phyloP scores from a whole-genome alignment of 192 early-diverging fungal species.

The Dissophora globulifera region DNA sequence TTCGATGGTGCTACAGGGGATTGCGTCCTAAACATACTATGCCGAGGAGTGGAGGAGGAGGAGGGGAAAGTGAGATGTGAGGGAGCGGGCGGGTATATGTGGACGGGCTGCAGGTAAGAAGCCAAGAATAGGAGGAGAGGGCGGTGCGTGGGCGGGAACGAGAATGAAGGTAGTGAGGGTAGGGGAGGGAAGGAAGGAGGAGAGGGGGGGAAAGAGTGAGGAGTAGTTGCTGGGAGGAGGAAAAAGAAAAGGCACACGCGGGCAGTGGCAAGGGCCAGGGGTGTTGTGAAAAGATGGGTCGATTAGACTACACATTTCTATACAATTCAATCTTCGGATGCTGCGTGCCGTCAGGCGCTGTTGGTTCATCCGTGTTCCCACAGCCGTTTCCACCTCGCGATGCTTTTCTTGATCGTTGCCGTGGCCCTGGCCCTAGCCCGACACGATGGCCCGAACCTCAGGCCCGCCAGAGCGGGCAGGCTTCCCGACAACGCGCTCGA shows the following conservation, averaged over 20 bases:
- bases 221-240: background rate
- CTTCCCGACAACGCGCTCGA: too few species aligned
- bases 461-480: too few species aligned
- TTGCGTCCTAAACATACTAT: slow-evolving; percentile 9
- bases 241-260: background rate
- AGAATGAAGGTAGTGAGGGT: background rate
- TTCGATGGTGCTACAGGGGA: background rate
- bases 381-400: too few species aligned
- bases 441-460: too few species aligned
- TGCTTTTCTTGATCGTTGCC: too few species aligned
- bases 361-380: too few species aligned
- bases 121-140: background rate
- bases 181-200: background rate
- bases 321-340: too few species aligned
- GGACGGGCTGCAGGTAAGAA: background rate
- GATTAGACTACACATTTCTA: too few species aligned
- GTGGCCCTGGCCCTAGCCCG: too few species aligned
- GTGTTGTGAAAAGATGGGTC: too few species aligned
- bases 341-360: too few species aligned
- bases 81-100: background rate
- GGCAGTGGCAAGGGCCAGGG: too few species aligned
- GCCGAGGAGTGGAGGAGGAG: background rate
- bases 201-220: background rate
- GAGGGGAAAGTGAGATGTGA: background rate
- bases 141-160: background rate